A percentile compares a stretch with the other conserved stretches of the same genome.
These are phyloP conservation scores for Termitomyces sp. DNA, from an alignment of 768 basidiomycete genomes.

Conservation along the genomic window DNA sequence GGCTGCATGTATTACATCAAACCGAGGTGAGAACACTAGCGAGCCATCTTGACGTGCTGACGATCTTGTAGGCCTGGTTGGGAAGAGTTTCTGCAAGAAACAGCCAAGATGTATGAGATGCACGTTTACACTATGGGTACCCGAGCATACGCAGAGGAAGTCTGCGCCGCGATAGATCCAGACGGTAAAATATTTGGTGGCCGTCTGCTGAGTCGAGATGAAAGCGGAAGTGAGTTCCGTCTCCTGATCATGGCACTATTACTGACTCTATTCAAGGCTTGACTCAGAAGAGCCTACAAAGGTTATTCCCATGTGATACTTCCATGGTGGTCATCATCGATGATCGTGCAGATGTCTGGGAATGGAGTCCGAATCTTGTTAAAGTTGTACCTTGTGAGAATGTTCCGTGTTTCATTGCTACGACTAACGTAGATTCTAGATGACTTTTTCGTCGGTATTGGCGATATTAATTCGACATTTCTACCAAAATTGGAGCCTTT, in stretches of 20 bases:
- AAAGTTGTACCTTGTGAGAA: conserved; percentile 90
- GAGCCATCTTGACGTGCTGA: conserved; percentile 1
- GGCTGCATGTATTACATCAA: conserved; percentile 98
- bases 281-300: conserved; percentile 86
- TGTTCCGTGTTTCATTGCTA: conserved; percentile 3
- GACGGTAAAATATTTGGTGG: conserved; percentile 80
- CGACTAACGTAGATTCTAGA: conserved; percentile 40
- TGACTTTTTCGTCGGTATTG: conserved; percentile 97
- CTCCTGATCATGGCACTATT: not conserved
- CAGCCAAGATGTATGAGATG: conserved; percentile 89
- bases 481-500: conserved; percentile 72
- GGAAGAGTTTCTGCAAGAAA: conserved; percentile 65
- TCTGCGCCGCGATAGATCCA: conserved; percentile 92
- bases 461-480: conserved; percentile 96
- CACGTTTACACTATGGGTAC: conserved; percentile 99
- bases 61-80: conserved; percentile 64
- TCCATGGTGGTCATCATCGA: conserved; percentile 99
- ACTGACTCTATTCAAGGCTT: conserved; percentile 47
- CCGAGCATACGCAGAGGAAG: conserved; percentile 92
- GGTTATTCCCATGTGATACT: conserved; percentile 94
- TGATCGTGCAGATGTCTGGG: conserved; percentile 98
- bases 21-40: conserved; percentile 61
- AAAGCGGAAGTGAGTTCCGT: conserved; percentile 82
- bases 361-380: conserved; percentile 93
- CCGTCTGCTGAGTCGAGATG: conserved; percentile 87